Conservation (phyloP, 495 filamentous ascomycete species). For the Podospora appendiculata region DNA sequence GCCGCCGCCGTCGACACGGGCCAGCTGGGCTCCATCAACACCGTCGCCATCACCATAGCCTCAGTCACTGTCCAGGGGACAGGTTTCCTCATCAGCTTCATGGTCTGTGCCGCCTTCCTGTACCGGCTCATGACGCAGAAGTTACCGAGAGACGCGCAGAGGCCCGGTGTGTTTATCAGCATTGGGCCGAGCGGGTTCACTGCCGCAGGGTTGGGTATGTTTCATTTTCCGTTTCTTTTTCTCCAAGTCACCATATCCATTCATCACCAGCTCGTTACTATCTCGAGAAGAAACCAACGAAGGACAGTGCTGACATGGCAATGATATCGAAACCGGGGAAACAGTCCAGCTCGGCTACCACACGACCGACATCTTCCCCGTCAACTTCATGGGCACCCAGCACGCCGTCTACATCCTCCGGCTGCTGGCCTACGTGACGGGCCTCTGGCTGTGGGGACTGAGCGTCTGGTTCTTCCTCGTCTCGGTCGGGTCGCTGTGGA, state of each 20-base stretch:
- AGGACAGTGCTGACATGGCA: no score
- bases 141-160: slow-evolving; percentile 64
- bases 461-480: slow-evolving; percentile 85
- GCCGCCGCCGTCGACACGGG: slow-evolving; percentile 25
- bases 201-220: slow-evolving; percentile 50
- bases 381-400: slow-evolving; percentile 26
- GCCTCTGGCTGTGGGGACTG: slow-evolving; percentile 79
- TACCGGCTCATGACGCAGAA: slow-evolving; percentile 91
- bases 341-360: slow-evolving; percentile 36
- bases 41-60: slow-evolving; percentile 60
- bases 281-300: no score
- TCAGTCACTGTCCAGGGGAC: slow-evolving; percentile 72
- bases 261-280: no score
- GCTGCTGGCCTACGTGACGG: slow-evolving; percentile 36
- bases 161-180: slow-evolving; percentile 78
- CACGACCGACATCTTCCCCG: slow-evolving; percentile 28
- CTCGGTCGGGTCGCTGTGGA: slow-evolving; percentile 65
- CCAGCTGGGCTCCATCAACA: slow-evolving; percentile 33
- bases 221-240: background rate
- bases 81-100: slow-evolving; percentile 75
- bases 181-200: slow-evolving; percentile 79
- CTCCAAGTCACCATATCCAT: no score
- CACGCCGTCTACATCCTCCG: slow-evolving; percentile 31
- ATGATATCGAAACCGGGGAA: no score
- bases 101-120: slow-evolving; percentile 80